A percentile compares a stretch with the other conserved stretches of the same genome.
Conservation (phyloP, 345 rosid species). For the Balakata baccata region DNA sequence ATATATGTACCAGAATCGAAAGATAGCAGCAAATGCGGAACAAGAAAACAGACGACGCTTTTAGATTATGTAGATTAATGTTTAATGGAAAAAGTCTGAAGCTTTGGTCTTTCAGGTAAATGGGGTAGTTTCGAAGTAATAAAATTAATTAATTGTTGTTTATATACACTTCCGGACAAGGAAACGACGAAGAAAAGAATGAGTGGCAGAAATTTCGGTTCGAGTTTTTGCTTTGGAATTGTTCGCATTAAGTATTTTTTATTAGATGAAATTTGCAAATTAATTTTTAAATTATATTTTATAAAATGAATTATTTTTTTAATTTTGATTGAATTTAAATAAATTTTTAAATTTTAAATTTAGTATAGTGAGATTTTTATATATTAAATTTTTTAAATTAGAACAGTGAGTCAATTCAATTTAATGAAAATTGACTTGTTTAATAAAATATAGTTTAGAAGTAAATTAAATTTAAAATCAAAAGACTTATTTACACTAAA, state of each 20-base stretch:
- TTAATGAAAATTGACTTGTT: too few relatives aligned
- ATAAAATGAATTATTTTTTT: too few relatives aligned
- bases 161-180: background rate
- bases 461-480: too few relatives aligned
- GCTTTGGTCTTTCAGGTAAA: background rate
- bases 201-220: background rate
- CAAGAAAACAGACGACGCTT: background rate
- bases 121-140: background rate
- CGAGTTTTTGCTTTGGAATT: background rate
- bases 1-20: background rate
- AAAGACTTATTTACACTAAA: too few relatives aligned
- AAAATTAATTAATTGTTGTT: background rate
- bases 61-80: background rate
- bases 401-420: too few relatives aligned
- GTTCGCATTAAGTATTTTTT: background rate
- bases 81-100: background rate
- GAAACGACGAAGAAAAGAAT: background rate
- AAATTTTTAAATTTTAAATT: too few relatives aligned
- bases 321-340: too few relatives aligned
- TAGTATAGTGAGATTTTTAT: too few relatives aligned
- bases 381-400: too few relatives aligned
- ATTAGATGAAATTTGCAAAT: too few relatives aligned
- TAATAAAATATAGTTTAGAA: too few relatives aligned
- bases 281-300: too few relatives aligned
- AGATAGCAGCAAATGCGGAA: conserved; percentile 7